Evolutionary conservation across 495 filamentous ascomycete genomes (phyloP).

Genomic region (Hyaloscypha variabilis): DNA sequence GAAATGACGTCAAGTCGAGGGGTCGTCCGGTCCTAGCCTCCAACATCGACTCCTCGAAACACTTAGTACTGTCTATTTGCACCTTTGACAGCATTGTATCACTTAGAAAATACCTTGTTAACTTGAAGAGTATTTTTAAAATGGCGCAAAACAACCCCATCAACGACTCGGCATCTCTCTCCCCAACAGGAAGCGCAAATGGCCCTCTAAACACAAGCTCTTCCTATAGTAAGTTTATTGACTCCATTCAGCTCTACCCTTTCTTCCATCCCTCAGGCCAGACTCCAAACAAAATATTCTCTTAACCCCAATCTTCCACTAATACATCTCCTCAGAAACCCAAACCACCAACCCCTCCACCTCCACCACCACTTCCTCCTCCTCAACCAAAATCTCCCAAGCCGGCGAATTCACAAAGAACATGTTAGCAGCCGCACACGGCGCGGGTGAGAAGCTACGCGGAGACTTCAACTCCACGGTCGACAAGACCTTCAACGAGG

Average conservation of each 20-base stretch:
- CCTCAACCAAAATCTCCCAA: neutral
- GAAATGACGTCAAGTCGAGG: too few species aligned
- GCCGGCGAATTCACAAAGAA: slow-evolving; percentile 4
- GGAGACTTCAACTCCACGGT: slow-evolving; percentile 8
- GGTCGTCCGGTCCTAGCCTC: too few species aligned
- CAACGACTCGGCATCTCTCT: neutral
- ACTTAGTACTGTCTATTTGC: neutral
- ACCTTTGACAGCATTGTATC: neutral
- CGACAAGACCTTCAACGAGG: slow-evolving; percentile 12
- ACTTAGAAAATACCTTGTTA: neutral
- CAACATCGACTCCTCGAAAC: too few species aligned
- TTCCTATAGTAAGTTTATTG: neutral
- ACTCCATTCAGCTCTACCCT: neutral
- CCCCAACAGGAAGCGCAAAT: neutral
- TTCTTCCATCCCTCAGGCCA: neutral
- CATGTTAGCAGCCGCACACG: slow-evolving; percentile 10
- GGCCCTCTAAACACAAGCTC: neutral
- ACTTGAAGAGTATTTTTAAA: neutral
- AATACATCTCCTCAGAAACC: neutral
- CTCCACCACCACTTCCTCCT: neutral
- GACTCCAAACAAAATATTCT: too few species aligned
- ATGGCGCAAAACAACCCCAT: neutral
- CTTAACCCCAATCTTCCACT: too few species aligned
- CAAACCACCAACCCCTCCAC: neutral
- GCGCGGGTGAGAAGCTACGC: slow-evolving; percentile 10